Percentiles rank a stretch among this genome's conserved stretches.
phyloP scores from a whole-genome alignment of 306 rosid genomes.

The Lathyrus oleraceus region DNA sequence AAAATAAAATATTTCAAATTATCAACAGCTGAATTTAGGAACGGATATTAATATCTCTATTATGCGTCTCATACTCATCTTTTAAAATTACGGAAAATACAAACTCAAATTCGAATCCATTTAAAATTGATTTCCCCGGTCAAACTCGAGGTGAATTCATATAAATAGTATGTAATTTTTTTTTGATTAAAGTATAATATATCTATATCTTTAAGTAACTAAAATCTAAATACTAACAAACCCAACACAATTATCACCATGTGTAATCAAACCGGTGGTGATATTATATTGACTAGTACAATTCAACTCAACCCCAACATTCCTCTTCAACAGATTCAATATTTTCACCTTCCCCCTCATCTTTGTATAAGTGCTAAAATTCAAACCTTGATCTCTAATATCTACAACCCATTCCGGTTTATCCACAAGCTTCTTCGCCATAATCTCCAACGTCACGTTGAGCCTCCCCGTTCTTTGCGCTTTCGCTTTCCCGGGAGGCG shows the following conservation, averaged over 20 bases:
- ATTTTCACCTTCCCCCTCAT: constrained; percentile 41
- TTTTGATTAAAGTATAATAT: too few relatives aligned
- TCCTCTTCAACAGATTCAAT: constrained; percentile 26
- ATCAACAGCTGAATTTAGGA: too few relatives aligned
- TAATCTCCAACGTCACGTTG: constrained; percentile 34
- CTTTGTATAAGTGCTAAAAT: constrained; percentile 37
- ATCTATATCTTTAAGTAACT: neutral
- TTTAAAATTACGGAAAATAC: too few relatives aligned
- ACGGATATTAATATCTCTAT: too few relatives aligned
- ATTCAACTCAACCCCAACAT: constrained; percentile 35
- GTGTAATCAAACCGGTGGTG: neutral
- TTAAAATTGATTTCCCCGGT: too few relatives aligned
- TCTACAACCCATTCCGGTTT: neutral
- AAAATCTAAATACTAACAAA: constrained; percentile 26
- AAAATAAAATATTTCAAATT: too few relatives aligned
- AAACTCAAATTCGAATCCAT: too few relatives aligned
- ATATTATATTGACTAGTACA: constrained; percentile 37
- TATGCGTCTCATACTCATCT: too few relatives aligned
- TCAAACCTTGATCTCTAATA: constrained; percentile 4
- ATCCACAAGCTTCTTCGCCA: neutral
- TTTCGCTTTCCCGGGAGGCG: constrained; percentile 33
- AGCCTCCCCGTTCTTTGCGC: constrained; percentile 31
- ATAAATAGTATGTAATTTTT: too few relatives aligned
- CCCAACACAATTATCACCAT: constrained; percentile 21
- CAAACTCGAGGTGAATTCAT: too few relatives aligned